Evolutionary conservation across 2,329 filamentous ascomycete genomes (phyloP).

Genomic region (Alternaria consortialis): DNA sequence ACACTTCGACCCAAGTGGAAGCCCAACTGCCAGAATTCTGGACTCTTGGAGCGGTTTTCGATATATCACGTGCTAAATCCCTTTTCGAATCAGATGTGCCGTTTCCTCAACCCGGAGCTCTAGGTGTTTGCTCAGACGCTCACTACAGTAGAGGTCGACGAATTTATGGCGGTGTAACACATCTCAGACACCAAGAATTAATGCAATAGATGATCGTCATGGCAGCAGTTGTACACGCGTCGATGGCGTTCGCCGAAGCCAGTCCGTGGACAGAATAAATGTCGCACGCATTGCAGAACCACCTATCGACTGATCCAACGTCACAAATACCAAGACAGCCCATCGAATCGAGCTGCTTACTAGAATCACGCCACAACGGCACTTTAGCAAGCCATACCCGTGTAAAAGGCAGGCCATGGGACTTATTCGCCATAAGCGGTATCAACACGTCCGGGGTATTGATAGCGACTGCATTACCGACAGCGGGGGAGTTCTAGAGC

Average conservation of each 20-base stretch:
- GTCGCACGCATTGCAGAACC: neutral
- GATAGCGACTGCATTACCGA: conserved; percentile 19
- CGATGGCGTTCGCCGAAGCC: neutral
- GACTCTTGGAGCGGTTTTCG: neutral
- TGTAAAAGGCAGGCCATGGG: neutral
- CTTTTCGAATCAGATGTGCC: neutral
- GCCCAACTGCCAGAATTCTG: neutral
- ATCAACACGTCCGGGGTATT: conserved; percentile 8
- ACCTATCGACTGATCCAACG: neutral
- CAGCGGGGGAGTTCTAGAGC: conserved; percentile 26
- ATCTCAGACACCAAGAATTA: neutral
- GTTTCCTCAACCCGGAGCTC: neutral
- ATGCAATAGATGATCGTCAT: neutral
- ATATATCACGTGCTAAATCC: neutral
- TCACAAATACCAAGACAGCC: neutral
- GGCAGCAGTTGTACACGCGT: neutral
- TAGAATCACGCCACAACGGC: conserved; percentile 3
- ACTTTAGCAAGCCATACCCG: neutral
- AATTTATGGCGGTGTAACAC: neutral
- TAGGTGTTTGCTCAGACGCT: neutral
- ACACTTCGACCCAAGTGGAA: neutral
- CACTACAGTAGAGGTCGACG: neutral
- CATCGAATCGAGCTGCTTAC: neutral
- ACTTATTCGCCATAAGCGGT: conserved; percentile 13
- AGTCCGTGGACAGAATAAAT: neutral